Evolutionary conservation across 148 eudicot species (phyloP).

Genomic region (Rheum nobile): DNA sequence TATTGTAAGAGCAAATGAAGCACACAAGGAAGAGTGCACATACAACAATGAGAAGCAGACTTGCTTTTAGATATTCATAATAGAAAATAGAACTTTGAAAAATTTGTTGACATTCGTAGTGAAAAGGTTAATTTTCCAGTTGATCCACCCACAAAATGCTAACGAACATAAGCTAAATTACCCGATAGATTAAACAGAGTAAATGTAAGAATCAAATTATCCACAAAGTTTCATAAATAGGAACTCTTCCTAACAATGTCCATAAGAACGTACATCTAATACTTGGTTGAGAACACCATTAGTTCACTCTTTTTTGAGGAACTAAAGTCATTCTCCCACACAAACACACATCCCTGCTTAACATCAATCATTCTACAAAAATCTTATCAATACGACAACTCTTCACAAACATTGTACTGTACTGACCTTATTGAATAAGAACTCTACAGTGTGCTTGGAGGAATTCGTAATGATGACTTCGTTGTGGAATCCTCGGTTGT

Average conservation of each 20-base stretch:
- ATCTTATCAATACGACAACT: no score
- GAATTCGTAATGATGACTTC: conserved; percentile 36
- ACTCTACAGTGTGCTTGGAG: conserved; percentile 37
- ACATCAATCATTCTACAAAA: background rate
- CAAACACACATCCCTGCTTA: conserved; percentile 28
- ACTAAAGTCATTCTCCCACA: no score
- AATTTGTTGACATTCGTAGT: background rate
- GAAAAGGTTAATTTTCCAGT: background rate
- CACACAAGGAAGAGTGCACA: no score
- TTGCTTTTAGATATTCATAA: background rate
- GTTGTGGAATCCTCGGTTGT: conserved; percentile 26
- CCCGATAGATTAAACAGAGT: background rate
- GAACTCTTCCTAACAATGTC: background rate
- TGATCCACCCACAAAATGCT: background rate
- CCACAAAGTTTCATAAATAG: background rate
- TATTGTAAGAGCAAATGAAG: no score
- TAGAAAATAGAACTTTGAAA: background rate
- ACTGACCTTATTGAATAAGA: conserved; percentile 29
- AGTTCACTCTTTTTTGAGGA: no score
- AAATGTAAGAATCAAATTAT: background rate
- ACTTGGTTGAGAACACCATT: background rate
- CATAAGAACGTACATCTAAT: background rate
- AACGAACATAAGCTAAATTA: background rate
- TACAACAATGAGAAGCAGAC: background rate
- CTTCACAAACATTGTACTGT: no score